Conservation (phyloP, 1,284 basidiomycete species). For the Cutaneotrichosporon sp. region DNA sequence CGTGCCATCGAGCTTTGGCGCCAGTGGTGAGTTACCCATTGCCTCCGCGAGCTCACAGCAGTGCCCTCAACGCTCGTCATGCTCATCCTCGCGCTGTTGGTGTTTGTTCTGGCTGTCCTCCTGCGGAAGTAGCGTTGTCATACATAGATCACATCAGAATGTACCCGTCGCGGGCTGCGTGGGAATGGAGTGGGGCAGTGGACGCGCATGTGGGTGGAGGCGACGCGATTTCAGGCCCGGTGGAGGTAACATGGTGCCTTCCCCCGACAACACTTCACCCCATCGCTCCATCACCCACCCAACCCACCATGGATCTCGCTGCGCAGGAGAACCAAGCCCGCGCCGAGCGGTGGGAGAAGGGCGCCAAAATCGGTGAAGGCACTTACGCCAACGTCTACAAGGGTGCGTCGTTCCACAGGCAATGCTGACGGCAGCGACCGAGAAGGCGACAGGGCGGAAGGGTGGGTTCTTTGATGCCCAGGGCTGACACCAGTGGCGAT, state of each 20-base stretch:
- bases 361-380: constrained; percentile 90
- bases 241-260: constrained; percentile 6
- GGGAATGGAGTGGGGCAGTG: background rate
- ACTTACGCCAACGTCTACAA: constrained; percentile 96
- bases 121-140: constrained; percentile 8
- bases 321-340: constrained; percentile 42
- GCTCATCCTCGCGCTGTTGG: constrained; percentile 15
- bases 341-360: constrained; percentile 60
- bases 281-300: background rate
- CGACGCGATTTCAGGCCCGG: background rate
- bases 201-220: background rate
- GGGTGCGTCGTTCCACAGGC: constrained; percentile 58
- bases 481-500: constrained; percentile 73
- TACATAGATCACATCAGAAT: background rate
- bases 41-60: background rate
- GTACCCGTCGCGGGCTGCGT: background rate
- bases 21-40: constrained; percentile 34
- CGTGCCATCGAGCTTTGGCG: constrained; percentile 61
- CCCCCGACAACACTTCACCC: too few relatives aligned
- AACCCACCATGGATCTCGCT: constrained; percentile 45
- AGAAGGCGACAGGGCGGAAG: constrained; percentile 43
- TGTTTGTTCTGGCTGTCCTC: constrained; percentile 12
- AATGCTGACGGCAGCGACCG: constrained; percentile 28
- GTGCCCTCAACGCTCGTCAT: constrained; percentile 9
- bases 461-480: constrained; percentile 24